Percentiles rank a stretch among this genome's conserved stretches.
phyloP scores from a whole-genome alignment of 2,329 filamentous ascomycete genomes.

The Samsoniella hepiali region DNA sequence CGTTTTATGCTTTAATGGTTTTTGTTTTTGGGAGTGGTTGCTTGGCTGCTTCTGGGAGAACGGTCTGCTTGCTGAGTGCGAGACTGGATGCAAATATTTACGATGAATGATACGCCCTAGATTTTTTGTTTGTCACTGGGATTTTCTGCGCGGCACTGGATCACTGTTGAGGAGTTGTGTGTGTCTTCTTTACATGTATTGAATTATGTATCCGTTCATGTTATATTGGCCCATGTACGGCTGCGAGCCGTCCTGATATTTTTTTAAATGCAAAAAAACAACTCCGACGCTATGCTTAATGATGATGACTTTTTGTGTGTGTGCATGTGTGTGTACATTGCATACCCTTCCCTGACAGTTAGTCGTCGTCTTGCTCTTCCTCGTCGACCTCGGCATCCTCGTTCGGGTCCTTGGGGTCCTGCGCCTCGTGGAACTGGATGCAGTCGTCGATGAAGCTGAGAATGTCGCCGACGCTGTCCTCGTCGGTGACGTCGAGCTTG shows the following conservation, averaged over 20 bases:
- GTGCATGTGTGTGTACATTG: background rate
- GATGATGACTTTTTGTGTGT: background rate
- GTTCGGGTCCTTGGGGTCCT: slow-evolving; percentile 80
- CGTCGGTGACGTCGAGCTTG: slow-evolving; percentile 82
- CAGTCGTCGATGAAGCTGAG: slow-evolving; percentile 92
- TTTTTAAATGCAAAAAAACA: slow-evolving; percentile 23
- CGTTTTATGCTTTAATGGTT: background rate
- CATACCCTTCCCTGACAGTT: background rate
- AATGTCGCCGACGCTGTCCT: slow-evolving; percentile 82
- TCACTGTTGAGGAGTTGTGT: background rate
- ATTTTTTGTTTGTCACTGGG: background rate
- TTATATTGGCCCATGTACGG: slow-evolving; percentile 7
- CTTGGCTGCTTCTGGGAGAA: background rate
- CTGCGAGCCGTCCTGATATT: slow-evolving; percentile 10
- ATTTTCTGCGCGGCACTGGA: background rate
- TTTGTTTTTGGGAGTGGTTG: background rate
- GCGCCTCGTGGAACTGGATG: slow-evolving; percentile 89
- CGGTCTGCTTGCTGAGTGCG: background rate
- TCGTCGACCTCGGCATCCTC: slow-evolving; percentile 51
- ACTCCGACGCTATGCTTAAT: slow-evolving; percentile 45
- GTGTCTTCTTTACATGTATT: background rate
- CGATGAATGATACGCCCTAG: slow-evolving; percentile 5
- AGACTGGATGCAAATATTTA: background rate
- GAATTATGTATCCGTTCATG: background rate
- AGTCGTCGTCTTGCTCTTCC: slow-evolving; percentile 35